Evolutionary conservation across 306 rosid genomes (phyloP), one percentile per base, ranked within the genome.

Genomic region (Corylus heterophylla): DNA sequence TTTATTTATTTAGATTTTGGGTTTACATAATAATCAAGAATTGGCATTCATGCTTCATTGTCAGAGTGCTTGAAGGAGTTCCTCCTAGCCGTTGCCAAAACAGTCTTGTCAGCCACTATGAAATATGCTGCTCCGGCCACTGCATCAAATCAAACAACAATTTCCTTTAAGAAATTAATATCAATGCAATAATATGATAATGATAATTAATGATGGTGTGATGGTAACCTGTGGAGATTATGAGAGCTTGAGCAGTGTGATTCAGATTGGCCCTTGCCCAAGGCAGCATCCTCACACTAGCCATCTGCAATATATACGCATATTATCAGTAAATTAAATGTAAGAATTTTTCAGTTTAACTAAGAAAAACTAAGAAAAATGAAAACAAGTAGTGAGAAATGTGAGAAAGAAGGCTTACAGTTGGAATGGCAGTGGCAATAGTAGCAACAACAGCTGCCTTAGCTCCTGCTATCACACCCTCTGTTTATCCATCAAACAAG

Each of bases 121-220:
- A 96, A 96, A 85, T 96, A 96, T 72, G 99, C 98, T 58, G 97
- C 97, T 84, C 99, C 99, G 4, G 99, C 98, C 88, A 80, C 99
- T 95, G 89, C 82, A 80, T 63, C 61, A 74, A 37, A 59, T 12
- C 12, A 83, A 16, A 50, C 29, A 11, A 63, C 20, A 66, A 17
- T 45, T 42, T 58, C 79, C 66, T 80, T 66, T 61, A 52, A 61
- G 63, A 29, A 78, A 49, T 12, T 50, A 47, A n/a, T 7, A 79
- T 51, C 22, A 67, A 68, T 22, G 73, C 81, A 20, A 47, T 4
- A 27, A 42, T 2, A 17, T 13, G 37, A 29, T 8, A 54, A 52
- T 0, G 50, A 61, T 47, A 37, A 12, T 35, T 22, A 9, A 39
- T 20, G 61, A 55, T 16, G 69, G 67, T 55, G 11, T 13, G 54